Base-by-base conservation (phyloP, 768 basidiomycete species). In the Scleroderma bovista region DNA sequence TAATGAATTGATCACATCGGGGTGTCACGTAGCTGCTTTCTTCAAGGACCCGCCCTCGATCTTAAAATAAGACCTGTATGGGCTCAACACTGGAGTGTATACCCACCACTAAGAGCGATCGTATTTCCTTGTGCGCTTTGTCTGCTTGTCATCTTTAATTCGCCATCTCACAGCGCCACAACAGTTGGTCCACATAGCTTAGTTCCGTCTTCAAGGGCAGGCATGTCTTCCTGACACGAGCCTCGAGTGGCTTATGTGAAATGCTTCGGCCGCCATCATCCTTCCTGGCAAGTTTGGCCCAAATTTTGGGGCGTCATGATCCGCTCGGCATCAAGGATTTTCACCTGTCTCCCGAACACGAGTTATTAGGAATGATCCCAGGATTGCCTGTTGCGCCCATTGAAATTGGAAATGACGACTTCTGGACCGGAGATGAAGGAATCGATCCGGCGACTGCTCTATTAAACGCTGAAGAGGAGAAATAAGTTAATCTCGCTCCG, bases 131-230 rank as follows among this genome's bases (percentile, higher is more conserved):
- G 51, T 51, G n/a, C 48, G 16, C n/a, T n/a, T n/a, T n/a, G n/a
- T 32, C 37, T n/a, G 22, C 13, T 11, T 32, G 19, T 9, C n/a
- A n/a, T 5, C n/a, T 20, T 37, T 20, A n/a, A 22, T 1, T 33
- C 31, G 22, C 11, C n/a, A 3, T 26, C 32, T 17, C 19, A n/a
- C 19, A n/a, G 20, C 16, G n/a, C 20, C 16, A 5, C 16, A 29
- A 47, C 38, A 51, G 51, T 48, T 24, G 51, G 51, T 22, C 26
- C n/a, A n/a, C n/a, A n/a, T 41, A 1, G 38, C 42, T 19, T 51
- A 48, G 51, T 46, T 51, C 48, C 48, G 51, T 51, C 24, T 51
- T 6, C 22, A 40, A 29, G 39, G 49, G 16, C 24, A 50, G 16
- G 48, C 39, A 41, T 51, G 51, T 49, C 26, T 39, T 38, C 51